Evolutionary conservation across 1,139 yeast genomes (phyloP).

Genomic region (Lodderomyces margitis): DNA sequence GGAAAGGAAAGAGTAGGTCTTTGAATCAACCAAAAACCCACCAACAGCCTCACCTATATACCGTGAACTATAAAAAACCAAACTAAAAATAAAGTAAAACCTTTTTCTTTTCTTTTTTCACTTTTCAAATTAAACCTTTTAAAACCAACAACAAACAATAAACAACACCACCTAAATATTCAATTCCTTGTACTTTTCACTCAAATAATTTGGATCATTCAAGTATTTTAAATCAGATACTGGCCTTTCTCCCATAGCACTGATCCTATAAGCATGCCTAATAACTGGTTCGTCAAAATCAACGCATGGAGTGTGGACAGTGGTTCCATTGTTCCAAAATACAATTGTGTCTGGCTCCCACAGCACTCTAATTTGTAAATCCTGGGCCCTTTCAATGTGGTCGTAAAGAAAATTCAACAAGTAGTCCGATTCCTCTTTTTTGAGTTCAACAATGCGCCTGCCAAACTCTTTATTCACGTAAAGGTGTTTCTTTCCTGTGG

Average conservation of each 20-base stretch:
- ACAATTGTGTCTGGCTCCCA: constrained; percentile 49
- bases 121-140: no score
- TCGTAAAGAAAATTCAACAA: constrained; percentile 24
- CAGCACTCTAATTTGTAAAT: constrained; percentile 54
- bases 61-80: no score
- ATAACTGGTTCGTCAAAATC: constrained; percentile 23
- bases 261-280: constrained; percentile 25
- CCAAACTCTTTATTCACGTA: constrained; percentile 28
- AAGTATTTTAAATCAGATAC: constrained; percentile 21
- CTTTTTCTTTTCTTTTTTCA: no score
- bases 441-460: constrained; percentile 26
- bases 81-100: no score
- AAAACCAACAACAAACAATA: no score
- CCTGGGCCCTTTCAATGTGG: constrained; percentile 37
- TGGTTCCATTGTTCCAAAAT: constrained; percentile 26
- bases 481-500: constrained; percentile 23
- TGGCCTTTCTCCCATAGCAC: constrained; percentile 27
- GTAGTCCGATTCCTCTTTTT: constrained; percentile 26
- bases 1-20: no score
- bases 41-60: no score
- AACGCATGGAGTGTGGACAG: constrained; percentile 24
- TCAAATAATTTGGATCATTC: constrained; percentile 18
- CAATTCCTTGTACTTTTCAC: constrained; percentile 14
- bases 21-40: no score
- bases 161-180: constrained; percentile 10